phyloP scores from a whole-genome alignment of 495 filamentous ascomycete species.

The Coniosporium apollinis region DNA sequence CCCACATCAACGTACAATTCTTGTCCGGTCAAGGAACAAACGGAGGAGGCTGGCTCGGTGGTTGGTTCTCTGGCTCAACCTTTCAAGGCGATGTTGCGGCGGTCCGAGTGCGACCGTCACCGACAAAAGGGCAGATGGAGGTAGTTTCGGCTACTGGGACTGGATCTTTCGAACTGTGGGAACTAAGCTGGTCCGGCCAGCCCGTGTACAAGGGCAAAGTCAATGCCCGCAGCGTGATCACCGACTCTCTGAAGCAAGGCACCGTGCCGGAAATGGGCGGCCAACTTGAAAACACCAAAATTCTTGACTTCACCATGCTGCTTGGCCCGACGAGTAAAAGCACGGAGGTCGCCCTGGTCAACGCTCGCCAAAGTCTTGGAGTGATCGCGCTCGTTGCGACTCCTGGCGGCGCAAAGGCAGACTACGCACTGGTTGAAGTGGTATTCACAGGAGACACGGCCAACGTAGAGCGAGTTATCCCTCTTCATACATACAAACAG shows the following conservation, averaged over 20 bases:
- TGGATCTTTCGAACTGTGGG: slow-evolving; percentile 68
- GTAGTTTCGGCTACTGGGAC: slow-evolving; percentile 58
- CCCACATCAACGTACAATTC: slow-evolving; percentile 56
- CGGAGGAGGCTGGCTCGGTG: slow-evolving; percentile 50
- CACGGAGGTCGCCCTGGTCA: slow-evolving; percentile 14
- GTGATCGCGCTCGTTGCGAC: slow-evolving; percentile 12
- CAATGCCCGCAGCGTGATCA: slow-evolving; percentile 28
- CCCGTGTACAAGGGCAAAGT: slow-evolving; percentile 35
- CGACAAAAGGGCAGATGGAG: slow-evolving; percentile 67
- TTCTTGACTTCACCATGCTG: slow-evolving; percentile 30
- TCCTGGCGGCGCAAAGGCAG: slow-evolving; percentile 3
- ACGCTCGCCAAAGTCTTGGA: slow-evolving; percentile 6
- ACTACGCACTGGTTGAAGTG: slow-evolving; percentile 27
- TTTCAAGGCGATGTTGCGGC: slow-evolving; percentile 62
- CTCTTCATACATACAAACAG: slow-evolving; percentile 43
- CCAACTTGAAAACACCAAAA: slow-evolving; percentile 16
- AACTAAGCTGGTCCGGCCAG: slow-evolving; percentile 66
- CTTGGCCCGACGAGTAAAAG: slow-evolving; percentile 8
- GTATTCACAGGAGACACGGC: slow-evolving; percentile 12
- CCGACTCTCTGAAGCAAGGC: slow-evolving; percentile 7
- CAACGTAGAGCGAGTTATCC: slow-evolving; percentile 36
- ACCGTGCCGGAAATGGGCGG: slow-evolving; percentile 5
- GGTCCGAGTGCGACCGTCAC: slow-evolving; percentile 48
- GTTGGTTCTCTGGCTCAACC: slow-evolving; percentile 42
- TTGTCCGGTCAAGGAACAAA: slow-evolving; percentile 38